These are phyloP conservation scores for Colletotrichum cuscutae DNA, from an alignment of 2,329 filamentous ascomycete genomes.

Conservation along the genomic window DNA sequence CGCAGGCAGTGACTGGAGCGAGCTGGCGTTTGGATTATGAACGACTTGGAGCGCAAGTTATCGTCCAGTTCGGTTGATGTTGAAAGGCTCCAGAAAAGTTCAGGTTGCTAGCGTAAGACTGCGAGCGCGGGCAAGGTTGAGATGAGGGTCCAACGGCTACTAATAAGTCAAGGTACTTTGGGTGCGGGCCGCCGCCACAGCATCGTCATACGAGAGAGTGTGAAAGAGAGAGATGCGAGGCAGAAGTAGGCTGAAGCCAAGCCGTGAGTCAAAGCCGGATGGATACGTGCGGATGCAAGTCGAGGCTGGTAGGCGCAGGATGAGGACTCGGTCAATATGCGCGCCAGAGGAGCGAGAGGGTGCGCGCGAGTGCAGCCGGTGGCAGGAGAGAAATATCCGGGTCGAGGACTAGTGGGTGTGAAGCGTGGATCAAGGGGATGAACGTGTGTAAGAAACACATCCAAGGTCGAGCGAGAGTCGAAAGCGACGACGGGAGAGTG, in stretches of 20 bases:
- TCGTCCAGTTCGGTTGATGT: background rate
- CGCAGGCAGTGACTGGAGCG: background rate
- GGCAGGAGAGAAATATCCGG: conserved; percentile 3
- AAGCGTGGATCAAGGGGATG: background rate
- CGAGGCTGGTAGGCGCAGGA: conserved; percentile 11
- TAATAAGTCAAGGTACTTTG: conserved; percentile 17
- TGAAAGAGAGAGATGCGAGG: conserved; percentile 8
- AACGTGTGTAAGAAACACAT: background rate
- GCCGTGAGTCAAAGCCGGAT: conserved; percentile 23
- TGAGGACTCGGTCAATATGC: conserved; percentile 1
- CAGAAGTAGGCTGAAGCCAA: conserved; percentile 32
- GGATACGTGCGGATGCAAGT: background rate
- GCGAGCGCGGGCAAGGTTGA: background rate
- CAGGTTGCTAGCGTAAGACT: conserved; percentile 2
- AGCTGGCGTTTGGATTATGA: background rate
- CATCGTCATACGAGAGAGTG: conserved; percentile 25
- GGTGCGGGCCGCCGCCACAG: conserved; percentile 14
- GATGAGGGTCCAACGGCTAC: conserved; percentile 23
- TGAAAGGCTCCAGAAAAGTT: background rate
- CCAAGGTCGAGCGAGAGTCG: background rate
- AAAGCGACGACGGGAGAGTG: background rate
- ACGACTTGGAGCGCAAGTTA: background rate
- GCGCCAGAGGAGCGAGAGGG: background rate
- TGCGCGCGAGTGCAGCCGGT: background rate
- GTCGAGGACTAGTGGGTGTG: conserved; percentile 11